Percentiles rank a stretch among this genome's conserved stretches.
These are phyloP conservation scores for Cystofilobasidium bisporidii DNA, from an alignment of 768 basidiomycete genomes.

Conservation along the genomic window DNA sequence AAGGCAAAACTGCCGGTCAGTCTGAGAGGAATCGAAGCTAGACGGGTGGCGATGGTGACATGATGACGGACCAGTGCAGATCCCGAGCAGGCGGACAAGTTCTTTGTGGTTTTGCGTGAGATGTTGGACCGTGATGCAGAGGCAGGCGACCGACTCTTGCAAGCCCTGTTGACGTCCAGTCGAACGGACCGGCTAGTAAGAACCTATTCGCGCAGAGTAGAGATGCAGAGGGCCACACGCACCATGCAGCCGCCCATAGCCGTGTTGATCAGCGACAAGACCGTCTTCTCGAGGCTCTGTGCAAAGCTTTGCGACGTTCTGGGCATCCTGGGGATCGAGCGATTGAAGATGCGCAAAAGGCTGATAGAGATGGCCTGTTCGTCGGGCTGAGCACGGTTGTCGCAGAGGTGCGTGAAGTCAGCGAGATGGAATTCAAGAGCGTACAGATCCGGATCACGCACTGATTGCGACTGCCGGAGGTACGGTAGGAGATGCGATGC, in stretches of 20 bases:
- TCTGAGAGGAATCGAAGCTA: too few relatives aligned
- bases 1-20: too few relatives aligned
- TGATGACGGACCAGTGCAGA: constrained; percentile 61
- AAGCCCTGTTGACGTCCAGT: too few relatives aligned
- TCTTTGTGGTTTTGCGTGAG: constrained; percentile 77
- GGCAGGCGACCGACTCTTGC: constrained; percentile 85
- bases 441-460: too few relatives aligned
- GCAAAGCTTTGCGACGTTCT: constrained; percentile 83
- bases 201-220: too few relatives aligned
- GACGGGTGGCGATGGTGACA: too few relatives aligned
- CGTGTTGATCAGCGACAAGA: constrained; percentile 87
- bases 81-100: constrained; percentile 68
- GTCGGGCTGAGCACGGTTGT: too few relatives aligned
- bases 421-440: too few relatives aligned
- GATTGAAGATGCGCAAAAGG: constrained; percentile 76
- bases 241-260: constrained; percentile 47
- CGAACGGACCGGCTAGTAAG: too few relatives aligned
- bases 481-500: constrained; percentile 83
- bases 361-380: constrained; percentile 77
- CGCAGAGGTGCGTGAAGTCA: too few relatives aligned
- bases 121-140: constrained; percentile 72
- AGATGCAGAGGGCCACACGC: too few relatives aligned
- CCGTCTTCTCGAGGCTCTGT: constrained; percentile 63
- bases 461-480: constrained; percentile 68
- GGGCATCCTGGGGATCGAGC: constrained; percentile 76